Percentiles rank a stretch among this genome's conserved stretches.
These are phyloP conservation scores for Stemphylium beticola DNA, from an alignment of 2,329 filamentous ascomycete species.

Conservation along the genomic window DNA sequence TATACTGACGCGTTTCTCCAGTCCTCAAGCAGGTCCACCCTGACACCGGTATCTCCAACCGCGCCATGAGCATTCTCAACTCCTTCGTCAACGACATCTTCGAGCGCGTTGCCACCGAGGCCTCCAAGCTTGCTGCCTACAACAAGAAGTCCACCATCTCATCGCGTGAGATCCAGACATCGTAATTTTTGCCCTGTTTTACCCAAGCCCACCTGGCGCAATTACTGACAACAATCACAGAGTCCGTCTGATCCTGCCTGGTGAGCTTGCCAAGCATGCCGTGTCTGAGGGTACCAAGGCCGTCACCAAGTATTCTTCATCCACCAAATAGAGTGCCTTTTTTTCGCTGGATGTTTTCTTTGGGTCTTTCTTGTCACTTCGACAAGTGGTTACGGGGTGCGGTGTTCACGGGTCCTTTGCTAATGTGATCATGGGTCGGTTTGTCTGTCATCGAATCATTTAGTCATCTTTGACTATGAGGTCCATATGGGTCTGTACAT, in stretches of 20 bases:
- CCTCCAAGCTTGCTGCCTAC: slow-evolving; percentile 98
- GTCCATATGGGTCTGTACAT: slow-evolving; percentile 50
- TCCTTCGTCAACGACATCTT: slow-evolving; percentile 99
- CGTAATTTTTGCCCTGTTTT: slow-evolving; percentile 57
- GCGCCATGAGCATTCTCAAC: slow-evolving; percentile 99
- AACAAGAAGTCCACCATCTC: slow-evolving; percentile 99
- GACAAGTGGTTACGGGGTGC: slow-evolving; percentile 52
- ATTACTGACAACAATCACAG: slow-evolving; percentile 50
- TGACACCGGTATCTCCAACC: slow-evolving; percentile 99
- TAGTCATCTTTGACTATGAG: slow-evolving; percentile 48
- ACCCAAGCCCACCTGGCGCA: not conserved
- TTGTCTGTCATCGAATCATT: slow-evolving; percentile 49
- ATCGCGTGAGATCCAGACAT: slow-evolving; percentile 98
- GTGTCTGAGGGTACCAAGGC: slow-evolving; percentile 99
- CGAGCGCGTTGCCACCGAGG: slow-evolving; percentile 98
- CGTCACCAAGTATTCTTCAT: slow-evolving; percentile 99
- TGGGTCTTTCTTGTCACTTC: slow-evolving; percentile 61
- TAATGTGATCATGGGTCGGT: slow-evolving; percentile 61
- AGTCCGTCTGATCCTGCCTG: slow-evolving; percentile 95
- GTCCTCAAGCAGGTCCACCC: slow-evolving; percentile 99
- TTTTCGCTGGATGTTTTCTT: slow-evolving; percentile 52
- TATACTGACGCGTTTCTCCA: slow-evolving; percentile 56
- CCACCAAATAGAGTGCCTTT: slow-evolving; percentile 82
- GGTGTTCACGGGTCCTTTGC: slow-evolving; percentile 53
- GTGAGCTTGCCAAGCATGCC: slow-evolving; percentile 99